Base-by-base conservation (phyloP, 768 basidiomycete genomes). In the Leccinum uliginosum region DNA sequence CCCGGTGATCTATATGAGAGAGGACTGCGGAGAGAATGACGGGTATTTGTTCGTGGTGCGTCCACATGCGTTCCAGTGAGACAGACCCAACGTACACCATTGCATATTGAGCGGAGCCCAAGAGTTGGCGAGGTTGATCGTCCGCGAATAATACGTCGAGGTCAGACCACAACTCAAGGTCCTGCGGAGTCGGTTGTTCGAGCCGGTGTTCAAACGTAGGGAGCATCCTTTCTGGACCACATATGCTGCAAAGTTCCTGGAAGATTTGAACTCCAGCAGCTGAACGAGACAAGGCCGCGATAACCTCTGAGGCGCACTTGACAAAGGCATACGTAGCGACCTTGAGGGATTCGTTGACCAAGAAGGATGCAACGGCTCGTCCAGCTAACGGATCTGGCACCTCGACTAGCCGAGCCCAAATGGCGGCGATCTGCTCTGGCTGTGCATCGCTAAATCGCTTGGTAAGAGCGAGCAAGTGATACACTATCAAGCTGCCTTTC, bases 41-140 rank as follows among this genome's bases (percentile, higher is more conserved):
- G 2, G 91, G 86, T 11, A 98, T 75, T 54, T 89, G 82, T 10
- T 78, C 74, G 52, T 83, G 78, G 61, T 86, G 74, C 55, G 89
- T 87, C 89, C 90, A 91, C 61, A 82, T 83, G 29, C 86, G 82
- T 60, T 89, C 86, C 27, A 92, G 71, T 0, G 88, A 83, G 32
- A 88, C 80, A 59, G 93, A 90, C 3, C 85, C 81, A 26, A 95
- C 72, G 66, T 94, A 93, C 9, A 96, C 77, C 74, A 93, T 83
- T 1, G 94, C 93, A 66, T 91, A 91, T 66, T 96, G 93, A 14
- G 91, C 91, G 0, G 90, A 84, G 15, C 90, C 89, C 50, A 96
- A 75, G 3, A 83, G 75, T 48, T 88, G 74, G 30, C 86, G 76
- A 11, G 89, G 87, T 59, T 87, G 82, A 56, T 85, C 85, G 1